Conservation (phyloP, 2,329 filamentous ascomycete species). For the Fusarium nurragi region DNA sequence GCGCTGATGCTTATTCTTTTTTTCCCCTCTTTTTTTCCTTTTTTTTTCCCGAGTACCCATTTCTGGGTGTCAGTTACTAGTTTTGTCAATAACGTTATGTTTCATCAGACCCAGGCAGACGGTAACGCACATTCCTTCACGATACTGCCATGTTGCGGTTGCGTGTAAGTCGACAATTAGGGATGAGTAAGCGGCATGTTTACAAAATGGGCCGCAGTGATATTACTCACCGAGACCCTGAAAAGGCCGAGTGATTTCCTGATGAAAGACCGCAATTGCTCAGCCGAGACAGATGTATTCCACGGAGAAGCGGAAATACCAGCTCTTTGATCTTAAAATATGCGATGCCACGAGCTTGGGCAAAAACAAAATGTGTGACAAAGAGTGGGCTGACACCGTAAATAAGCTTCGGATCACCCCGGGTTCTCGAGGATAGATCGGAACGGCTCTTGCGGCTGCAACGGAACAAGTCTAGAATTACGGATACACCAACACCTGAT, state of each 20-base stretch:
- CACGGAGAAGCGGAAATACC: constrained; percentile 44
- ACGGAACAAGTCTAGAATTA: constrained; percentile 11
- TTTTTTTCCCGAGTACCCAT: neutral
- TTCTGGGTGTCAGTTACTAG: neutral
- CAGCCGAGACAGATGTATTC: neutral
- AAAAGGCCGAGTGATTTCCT: neutral
- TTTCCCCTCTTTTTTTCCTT: no score
- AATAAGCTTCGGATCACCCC: constrained; percentile 37
- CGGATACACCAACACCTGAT: neutral
- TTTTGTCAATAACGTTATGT: constrained; percentile 5
- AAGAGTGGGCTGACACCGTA: constrained; percentile 40
- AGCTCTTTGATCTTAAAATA: constrained; percentile 17
- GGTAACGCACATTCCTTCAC: constrained; percentile 12
- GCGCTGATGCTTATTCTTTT: constrained; percentile 15
- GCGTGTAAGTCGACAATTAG: constrained; percentile 2
- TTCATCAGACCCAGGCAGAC: constrained; percentile 12
- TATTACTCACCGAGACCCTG: neutral
- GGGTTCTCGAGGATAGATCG: constrained; percentile 35
- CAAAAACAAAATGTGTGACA: constrained; percentile 35
- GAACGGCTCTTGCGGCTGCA: constrained; percentile 31
- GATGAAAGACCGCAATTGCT: neutral
- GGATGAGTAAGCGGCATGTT: neutral
- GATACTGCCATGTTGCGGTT: constrained; percentile 1
- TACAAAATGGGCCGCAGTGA: neutral
- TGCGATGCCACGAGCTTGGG: constrained; percentile 26